Base-by-base conservation (phyloP, 345 rosid genomes). In the Salix dunnii region DNA sequence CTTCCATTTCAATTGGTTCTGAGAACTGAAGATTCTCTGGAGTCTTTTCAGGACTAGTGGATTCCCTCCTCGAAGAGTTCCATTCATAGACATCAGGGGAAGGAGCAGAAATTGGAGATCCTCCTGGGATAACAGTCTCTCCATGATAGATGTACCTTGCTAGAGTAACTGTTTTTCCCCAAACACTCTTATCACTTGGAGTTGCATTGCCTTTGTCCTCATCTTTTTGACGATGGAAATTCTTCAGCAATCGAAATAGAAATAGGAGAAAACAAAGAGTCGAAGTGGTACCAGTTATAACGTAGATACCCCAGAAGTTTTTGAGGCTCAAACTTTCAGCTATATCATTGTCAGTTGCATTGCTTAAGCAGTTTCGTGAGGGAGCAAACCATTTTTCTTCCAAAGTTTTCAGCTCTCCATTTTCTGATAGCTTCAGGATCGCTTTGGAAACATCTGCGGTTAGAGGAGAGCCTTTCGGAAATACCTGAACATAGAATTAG, bases 221-320 rank as follows among this genome's bases (percentile, higher is more conserved):
- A 30, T 49, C 53, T 35, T 49, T 53, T 21, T 36, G 25, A 33
- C 16, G 40, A 14, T 33, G 6, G 55, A 73, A 77, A 10, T 67
- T 82, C 65, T 25, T 31, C 4, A 74, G 35, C 30, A 58, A 81
- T 35, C 9, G 55, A 33, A 80, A 0, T 3, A 84, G 67, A 67
- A 71, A 80, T 38, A 83, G 25, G 20, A 90, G 76, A 31, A 79
- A 75, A 78, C 90, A 86, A 49, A 80, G 40, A 0, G 82, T 72
- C 46, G 89, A 88, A 36, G 83, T 80, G 21, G 65, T 75, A 17
- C 83, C 83, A 18, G 85, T 79, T 68, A 76, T 17, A 31, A 80
- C 33, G 68, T 70, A 85, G 66, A 90, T 86, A 69, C 82, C 88
- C 88, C 84, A 85, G 82, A 90, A 90, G 71, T 82, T 82, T 17